phyloP scores from a whole-genome alignment of 2,329 filamentous ascomycete species.

The Aquanectria penicillioides region DNA sequence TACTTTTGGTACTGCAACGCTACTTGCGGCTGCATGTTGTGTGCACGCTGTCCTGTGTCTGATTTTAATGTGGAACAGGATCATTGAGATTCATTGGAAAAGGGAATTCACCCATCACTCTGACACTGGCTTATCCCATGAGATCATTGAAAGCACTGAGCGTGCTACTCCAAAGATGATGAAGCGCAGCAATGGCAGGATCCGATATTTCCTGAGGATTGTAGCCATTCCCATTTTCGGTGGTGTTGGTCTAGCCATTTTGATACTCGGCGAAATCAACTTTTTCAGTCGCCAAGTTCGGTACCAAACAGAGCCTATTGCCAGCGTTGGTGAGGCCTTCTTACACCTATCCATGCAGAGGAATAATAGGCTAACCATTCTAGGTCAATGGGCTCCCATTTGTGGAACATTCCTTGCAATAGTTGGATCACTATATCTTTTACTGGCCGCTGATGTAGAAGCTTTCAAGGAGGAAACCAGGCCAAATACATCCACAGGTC shows the following conservation, averaged over 20 bases:
- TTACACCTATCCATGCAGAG: background rate
- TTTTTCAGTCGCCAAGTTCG: constrained; percentile 66
- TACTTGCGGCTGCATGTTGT: constrained; percentile 72
- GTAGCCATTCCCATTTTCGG: constrained; percentile 69
- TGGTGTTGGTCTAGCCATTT: constrained; percentile 66
- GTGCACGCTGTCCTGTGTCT: constrained; percentile 71
- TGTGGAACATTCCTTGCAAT: constrained; percentile 67
- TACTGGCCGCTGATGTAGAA: constrained; percentile 51
- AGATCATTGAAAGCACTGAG: constrained; percentile 63
- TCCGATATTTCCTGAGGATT: constrained; percentile 63
- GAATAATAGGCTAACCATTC: accelerated
- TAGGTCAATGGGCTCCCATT: constrained; percentile 69
- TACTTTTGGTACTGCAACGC: constrained; percentile 67
- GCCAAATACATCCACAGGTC: background rate
- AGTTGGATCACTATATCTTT: constrained; percentile 67
- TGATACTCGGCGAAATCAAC: constrained; percentile 71
- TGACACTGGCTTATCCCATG: constrained; percentile 44
- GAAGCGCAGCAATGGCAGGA: constrained; percentile 64
- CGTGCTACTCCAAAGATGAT: constrained; percentile 62
- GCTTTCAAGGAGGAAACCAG: constrained; percentile 17
- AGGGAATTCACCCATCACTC: constrained; percentile 44
- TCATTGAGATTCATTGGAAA: constrained; percentile 70
- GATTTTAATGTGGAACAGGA: constrained; percentile 71
- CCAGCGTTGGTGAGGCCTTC: constrained; percentile 68
- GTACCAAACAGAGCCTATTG: constrained; percentile 71